These are phyloP conservation scores for Thraustotheca clavata DNA, from an alignment of 352 stramenopile species.

Conservation along the genomic window DNA sequence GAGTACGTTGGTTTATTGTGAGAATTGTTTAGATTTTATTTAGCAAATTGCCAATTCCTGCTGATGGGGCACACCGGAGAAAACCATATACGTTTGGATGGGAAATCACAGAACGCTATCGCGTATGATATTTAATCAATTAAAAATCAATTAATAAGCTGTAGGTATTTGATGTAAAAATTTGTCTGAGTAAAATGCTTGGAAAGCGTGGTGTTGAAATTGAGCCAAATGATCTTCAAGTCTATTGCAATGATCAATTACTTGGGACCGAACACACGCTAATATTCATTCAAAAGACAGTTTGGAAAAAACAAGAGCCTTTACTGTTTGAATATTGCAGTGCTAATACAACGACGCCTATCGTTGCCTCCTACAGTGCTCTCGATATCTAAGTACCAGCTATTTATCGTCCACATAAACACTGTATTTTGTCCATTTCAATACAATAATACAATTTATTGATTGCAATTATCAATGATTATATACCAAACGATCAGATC, in stretches of 20 bases:
- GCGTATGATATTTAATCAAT: background rate
- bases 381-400: no score
- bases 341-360: background rate
- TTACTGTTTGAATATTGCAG: slow-evolving; percentile 14
- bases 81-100: background rate
- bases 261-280: slow-evolving; percentile 20
- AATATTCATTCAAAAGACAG: slow-evolving; percentile 14
- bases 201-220: background rate
- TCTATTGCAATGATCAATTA: slow-evolving; percentile 8
- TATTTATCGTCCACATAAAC: no score
- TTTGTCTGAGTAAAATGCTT: slow-evolving; percentile 6
- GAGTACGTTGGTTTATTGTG: background rate
- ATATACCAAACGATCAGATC: no score
- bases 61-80: background rate
- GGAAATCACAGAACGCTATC: background rate
- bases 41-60: background rate
- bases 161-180: slow-evolving; percentile 18
- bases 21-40: no score
- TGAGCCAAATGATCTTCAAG: slow-evolving; percentile 2
- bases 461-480: no score
- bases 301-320: slow-evolving; percentile 5
- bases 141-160: background rate
- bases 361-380: no score
- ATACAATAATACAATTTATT: no score
- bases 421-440: no score